Conservation (phyloP, 2,329 filamentous ascomycete genomes). For the Beauveria medogensis region DNA sequence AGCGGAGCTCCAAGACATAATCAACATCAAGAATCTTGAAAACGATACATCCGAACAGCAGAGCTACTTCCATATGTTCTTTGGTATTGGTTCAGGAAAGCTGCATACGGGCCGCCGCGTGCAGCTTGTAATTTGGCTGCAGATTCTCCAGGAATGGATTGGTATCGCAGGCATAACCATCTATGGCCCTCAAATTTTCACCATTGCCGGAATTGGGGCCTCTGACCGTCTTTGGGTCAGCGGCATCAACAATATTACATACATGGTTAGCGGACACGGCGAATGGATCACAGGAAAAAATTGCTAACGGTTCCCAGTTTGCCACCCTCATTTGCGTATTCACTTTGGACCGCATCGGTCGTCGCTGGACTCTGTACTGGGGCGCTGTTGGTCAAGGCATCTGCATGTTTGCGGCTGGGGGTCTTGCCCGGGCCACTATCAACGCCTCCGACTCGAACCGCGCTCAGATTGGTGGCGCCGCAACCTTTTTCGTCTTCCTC, state of each 20-base stretch:
- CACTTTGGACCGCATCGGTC: conserved; percentile 59
- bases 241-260: conserved; percentile 43
- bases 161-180: conserved; percentile 63
- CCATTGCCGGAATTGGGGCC: conserved; percentile 56
- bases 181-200: conserved; percentile 51
- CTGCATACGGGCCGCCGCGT: conserved; percentile 60
- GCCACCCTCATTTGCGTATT: conserved; percentile 62
- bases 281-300: neutral
- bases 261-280: conserved; percentile 28
- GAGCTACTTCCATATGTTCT: conserved; percentile 58
- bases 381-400: conserved; percentile 56
- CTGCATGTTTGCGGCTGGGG: conserved; percentile 60
- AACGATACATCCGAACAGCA: conserved; percentile 48
- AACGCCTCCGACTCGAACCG: conserved; percentile 34
- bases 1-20: conserved; percentile 61
- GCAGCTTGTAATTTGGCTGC: conserved; percentile 62
- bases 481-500: conserved; percentile 61
- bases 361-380: conserved; percentile 63
- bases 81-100: conserved; percentile 56
- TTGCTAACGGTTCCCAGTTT: conserved; percentile 26
- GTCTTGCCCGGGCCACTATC: conserved; percentile 45
- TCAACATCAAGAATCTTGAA: conserved; percentile 54
- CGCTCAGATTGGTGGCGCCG: conserved; percentile 52
- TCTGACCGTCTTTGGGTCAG: conserved; percentile 56
- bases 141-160: conserved; percentile 64